These are phyloP conservation scores for Agrostemma githago DNA, from an alignment of 148 eudicot genomes.

Conservation along the genomic window DNA sequence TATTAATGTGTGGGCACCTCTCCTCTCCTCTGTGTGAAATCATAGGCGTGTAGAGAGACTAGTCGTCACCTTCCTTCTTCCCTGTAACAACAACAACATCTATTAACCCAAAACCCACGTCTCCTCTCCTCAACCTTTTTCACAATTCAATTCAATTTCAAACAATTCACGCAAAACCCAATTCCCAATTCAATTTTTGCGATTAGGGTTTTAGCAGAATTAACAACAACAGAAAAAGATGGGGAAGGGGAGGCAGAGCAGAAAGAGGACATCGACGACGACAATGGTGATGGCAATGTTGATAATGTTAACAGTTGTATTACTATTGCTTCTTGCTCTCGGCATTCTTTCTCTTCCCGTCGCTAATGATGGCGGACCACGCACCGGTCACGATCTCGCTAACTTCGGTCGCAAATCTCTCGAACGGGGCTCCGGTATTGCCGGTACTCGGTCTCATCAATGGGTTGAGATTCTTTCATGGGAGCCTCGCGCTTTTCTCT, in stretches of 20 bases:
- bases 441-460: constrained; percentile 45
- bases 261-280: constrained; percentile 56
- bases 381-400: constrained; percentile 37
- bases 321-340: constrained; percentile 72
- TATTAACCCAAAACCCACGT: neutral
- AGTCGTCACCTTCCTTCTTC: neutral
- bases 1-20: neutral
- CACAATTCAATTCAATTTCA: neutral
- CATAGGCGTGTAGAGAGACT: neutral
- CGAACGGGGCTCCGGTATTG: constrained; percentile 38
- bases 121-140: neutral
- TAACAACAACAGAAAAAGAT: constrained; percentile 17
- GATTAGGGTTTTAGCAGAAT: neutral
- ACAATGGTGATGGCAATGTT: constrained; percentile 63
- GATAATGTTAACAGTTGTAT: constrained; percentile 54
- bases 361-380: constrained; percentile 32
- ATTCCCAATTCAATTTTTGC: neutral
- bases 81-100: neutral
- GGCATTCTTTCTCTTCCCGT: constrained; percentile 85
- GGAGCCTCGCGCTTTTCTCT: constrained; percentile 85
- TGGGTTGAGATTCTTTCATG: constrained; percentile 89
- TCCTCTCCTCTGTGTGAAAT: no score
- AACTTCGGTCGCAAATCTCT: constrained; percentile 55
- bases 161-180: neutral
- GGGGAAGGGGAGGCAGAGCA: constrained; percentile 44